Conservation (phyloP, 2,329 filamentous ascomycete species). For the Zymoseptoria pseudotritici region DNA sequence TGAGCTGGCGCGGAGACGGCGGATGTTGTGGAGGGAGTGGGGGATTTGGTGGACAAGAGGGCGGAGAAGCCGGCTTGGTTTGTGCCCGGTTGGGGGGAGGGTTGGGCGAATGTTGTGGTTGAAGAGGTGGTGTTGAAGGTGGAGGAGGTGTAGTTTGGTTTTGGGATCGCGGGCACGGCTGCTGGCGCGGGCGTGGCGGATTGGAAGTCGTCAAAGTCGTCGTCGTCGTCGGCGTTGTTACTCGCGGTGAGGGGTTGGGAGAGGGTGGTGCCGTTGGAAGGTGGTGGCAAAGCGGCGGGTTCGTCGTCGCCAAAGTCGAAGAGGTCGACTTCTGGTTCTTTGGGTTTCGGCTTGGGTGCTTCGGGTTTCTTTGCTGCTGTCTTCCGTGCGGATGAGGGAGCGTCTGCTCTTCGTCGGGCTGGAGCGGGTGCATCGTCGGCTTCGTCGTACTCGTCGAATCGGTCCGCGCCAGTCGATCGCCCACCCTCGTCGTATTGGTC, state of each 20-base stretch:
- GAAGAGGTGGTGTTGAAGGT: constrained; percentile 44
- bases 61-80: constrained; percentile 74
- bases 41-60: constrained; percentile 76
- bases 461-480: constrained; percentile 51
- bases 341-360: constrained; percentile 70
- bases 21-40: constrained; percentile 49
- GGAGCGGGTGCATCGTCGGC: constrained; percentile 68
- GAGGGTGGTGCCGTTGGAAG: constrained; percentile 37
- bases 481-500: constrained; percentile 57
- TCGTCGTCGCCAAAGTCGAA: constrained; percentile 82
- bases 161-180: constrained; percentile 28
- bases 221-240: constrained; percentile 57
- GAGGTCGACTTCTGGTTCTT: constrained; percentile 83
- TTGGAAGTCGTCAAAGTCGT: constrained; percentile 97
- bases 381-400: constrained; percentile 23
- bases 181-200: constrained; percentile 58
- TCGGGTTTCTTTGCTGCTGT: constrained; percentile 53
- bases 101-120: constrained; percentile 66
- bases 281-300: constrained; percentile 43
- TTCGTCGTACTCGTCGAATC: constrained; percentile 96
- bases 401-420: constrained; percentile 44
- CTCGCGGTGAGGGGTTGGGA: constrained; percentile 19
- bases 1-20: constrained; percentile 34
- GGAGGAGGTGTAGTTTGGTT: constrained; percentile 34
- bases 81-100: constrained; percentile 75